Evolutionary conservation across 345 rosid genomes (phyloP), one percentile per base, ranked within the genome.

Genomic region (Pistacia atlantica): DNA sequence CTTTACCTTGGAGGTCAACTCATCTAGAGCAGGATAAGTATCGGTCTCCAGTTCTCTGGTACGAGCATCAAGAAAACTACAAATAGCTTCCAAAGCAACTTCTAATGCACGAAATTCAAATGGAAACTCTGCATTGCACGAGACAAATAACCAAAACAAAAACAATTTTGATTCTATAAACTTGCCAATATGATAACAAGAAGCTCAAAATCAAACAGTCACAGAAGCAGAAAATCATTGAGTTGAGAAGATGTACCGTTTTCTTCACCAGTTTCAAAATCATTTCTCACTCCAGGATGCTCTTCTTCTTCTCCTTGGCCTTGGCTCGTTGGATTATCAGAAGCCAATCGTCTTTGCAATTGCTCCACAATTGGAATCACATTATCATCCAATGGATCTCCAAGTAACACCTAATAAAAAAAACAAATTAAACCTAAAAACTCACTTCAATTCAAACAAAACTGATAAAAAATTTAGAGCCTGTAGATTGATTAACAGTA

Each of bases 21-120:
- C 90, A 72, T 89, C 89, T 52, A 89, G 72, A 73, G 90, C 90
- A n/a, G 89, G 92, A 76, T 87, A 85, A 49, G 92, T 74, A 67
- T 75, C 86, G 16, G 84, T 85, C 89, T 85, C 89, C 70, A 89
- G 78, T 66, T 89, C 87, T 58, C 81, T 81, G 4, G 90, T 84
- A 42, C 87, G 83, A 0, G 86, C 90, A 81, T 85, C 90, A 72
- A 84, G 89, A 76, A 87, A 89, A 77, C 92, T 87, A 83, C 89
- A 89, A 73, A 89, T 81, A 58, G 86, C 89, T 80, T 87, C 89
- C 52, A 89, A 65, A 46, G 84, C 89, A 63, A 89, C 89, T 84
- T 89, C 89, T 63, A 87, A 65, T 60, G 86, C 90, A 69, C 83
- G 84, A 58, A 89, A 89, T 81, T 89, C 92, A 64, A 87, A 89